A percentile compares a stretch with the other conserved stretches of the same genome.
phyloP scores from a whole-genome alignment of 2,329 filamentous ascomycete species.

The Septoria linicola region DNA sequence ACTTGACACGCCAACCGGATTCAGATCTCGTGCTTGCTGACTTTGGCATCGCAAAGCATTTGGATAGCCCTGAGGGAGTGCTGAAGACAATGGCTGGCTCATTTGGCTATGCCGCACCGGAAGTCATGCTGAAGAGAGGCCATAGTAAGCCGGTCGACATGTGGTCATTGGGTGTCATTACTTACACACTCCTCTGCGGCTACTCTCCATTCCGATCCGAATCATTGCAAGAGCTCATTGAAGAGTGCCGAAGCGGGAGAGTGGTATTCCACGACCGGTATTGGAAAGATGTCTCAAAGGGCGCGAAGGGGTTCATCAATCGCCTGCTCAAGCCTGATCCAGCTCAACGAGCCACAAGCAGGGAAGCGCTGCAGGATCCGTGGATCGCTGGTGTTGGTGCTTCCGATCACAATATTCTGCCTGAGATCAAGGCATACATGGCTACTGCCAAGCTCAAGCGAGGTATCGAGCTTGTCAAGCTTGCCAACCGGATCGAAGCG shows the following conservation, averaged over 20 bases:
- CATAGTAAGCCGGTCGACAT: conserved; percentile 98
- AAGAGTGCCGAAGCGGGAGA: conserved; percentile 80
- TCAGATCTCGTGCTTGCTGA: conserved; percentile 92
- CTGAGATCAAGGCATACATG: conserved; percentile 93
- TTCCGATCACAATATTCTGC: conserved; percentile 93
- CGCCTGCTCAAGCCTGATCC: conserved; percentile 76
- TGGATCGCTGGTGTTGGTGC: conserved; percentile 93
- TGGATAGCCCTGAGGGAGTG: conserved; percentile 85
- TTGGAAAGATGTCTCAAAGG: conserved; percentile 94
- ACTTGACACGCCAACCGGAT: conserved; percentile 72
- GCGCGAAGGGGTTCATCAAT: conserved; percentile 93
- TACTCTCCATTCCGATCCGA: conserved; percentile 98
- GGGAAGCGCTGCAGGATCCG: conserved; percentile 34
- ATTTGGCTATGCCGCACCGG: conserved; percentile 94
- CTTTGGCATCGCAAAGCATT: conserved; percentile 98
- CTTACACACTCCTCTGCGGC: conserved; percentile 94
- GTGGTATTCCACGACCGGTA: conserved; percentile 97
- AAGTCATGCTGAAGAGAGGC: conserved; percentile 96
- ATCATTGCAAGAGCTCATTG: conserved; percentile 86
- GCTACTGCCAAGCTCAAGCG: conserved; percentile 86
- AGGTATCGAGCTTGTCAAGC: conserved; percentile 93
- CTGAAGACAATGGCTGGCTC: conserved; percentile 98
- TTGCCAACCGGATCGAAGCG: conserved; percentile 90
- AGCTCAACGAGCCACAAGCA: conserved; percentile 70
- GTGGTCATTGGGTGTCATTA: conserved; percentile 99